phyloP scores from a whole-genome alignment of 2,329 filamentous ascomycete genomes.

The Grosmannia clavigera region DNA sequence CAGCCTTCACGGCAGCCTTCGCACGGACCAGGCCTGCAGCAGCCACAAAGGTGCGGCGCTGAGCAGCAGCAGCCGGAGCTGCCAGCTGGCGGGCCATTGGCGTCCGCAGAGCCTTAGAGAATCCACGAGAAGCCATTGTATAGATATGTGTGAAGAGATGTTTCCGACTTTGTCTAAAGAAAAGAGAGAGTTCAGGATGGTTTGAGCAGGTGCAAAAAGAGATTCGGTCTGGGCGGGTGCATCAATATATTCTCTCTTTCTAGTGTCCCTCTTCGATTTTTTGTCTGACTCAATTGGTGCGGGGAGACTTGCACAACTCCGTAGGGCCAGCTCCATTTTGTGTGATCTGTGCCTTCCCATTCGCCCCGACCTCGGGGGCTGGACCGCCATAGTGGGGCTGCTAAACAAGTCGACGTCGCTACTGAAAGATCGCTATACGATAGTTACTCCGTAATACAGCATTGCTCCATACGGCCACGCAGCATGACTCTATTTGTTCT shows the following conservation, averaged over 20 bases:
- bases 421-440: not conserved
- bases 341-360: not conserved
- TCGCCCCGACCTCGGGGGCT: slow-evolving; percentile 1
- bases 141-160: slow-evolving; percentile 15
- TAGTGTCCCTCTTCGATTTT: not conserved
- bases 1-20: slow-evolving; percentile 36
- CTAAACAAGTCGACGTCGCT: not conserved
- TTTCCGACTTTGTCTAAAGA: not conserved
- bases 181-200: not conserved
- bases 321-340: slow-evolving; percentile 1
- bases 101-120: slow-evolving; percentile 55
- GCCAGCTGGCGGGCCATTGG: slow-evolving; percentile 52
- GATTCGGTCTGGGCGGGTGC: slow-evolving; percentile 1
- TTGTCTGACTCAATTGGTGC: slow-evolving; percentile 7
- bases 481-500: not conserved
- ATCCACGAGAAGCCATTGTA: slow-evolving; percentile 66
- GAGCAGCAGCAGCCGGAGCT: slow-evolving; percentile 44
- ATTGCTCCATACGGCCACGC: not conserved
- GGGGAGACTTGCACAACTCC: slow-evolving; percentile 12
- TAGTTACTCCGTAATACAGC: not conserved
- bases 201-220: not conserved
- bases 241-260: not conserved
- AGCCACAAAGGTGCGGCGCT: slow-evolving; percentile 51
- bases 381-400: not conserved
- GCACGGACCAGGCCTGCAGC: slow-evolving; percentile 44